Conservation (phyloP, 2,329 filamentous ascomycete species). For the Amphichorda felina region DNA sequence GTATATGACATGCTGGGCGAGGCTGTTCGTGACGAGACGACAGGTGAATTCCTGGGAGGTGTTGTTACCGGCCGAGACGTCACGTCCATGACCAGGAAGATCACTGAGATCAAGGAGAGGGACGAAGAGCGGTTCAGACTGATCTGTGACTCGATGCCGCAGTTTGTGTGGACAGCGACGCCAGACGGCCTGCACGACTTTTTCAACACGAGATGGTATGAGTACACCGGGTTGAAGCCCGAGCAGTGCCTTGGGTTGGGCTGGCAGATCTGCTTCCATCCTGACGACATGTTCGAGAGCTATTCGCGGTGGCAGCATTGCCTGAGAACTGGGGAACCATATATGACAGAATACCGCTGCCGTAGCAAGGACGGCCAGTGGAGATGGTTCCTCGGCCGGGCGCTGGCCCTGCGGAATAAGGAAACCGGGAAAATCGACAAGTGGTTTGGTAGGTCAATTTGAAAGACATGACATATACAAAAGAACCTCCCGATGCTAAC, state of each 20-base stretch:
- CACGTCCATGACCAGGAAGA: conserved; percentile 56
- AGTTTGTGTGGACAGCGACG: conserved; percentile 62
- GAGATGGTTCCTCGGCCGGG: conserved; percentile 69
- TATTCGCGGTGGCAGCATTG: conserved; percentile 47
- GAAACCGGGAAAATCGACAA: conserved; percentile 59
- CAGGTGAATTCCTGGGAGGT: conserved; percentile 62
- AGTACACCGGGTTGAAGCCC: conserved; percentile 58
- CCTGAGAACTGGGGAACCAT: conserved; percentile 55
- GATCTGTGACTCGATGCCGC: conserved; percentile 64
- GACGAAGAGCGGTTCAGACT: conserved; percentile 65
- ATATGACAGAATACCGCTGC: conserved; percentile 60
- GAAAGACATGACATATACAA: neutral
- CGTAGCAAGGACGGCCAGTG: conserved; percentile 55
- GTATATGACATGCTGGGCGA: conserved; percentile 58
- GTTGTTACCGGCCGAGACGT: conserved; percentile 63
- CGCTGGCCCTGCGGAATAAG: conserved; percentile 53
- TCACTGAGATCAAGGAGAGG: conserved; percentile 55
- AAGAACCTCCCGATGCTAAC: conserved; percentile 1
- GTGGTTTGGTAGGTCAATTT: conserved; percentile 51
- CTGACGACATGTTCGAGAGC: conserved; percentile 52
- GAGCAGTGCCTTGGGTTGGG: conserved; percentile 50
- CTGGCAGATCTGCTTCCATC: conserved; percentile 56
- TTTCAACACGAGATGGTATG: conserved; percentile 67
- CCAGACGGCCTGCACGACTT: conserved; percentile 59
- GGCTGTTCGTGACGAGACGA: conserved; percentile 51